Percentiles rank a stretch among this genome's conserved stretches.
These are phyloP conservation scores for Blepharisma japonicum DNA, from an alignment of 73 alveolate species.

Conservation along the genomic window DNA sequence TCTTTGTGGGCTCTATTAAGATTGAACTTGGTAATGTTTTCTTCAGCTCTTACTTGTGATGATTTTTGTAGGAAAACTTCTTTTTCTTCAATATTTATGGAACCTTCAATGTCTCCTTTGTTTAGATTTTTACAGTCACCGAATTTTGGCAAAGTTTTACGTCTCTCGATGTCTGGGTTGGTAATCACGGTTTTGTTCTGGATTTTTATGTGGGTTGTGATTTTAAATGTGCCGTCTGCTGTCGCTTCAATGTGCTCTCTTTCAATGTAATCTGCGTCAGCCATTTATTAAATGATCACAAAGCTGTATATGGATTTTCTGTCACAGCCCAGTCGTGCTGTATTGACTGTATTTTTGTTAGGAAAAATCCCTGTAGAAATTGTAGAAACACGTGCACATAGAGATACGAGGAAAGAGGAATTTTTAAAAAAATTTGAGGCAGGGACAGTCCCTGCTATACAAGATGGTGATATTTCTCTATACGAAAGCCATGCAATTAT, in stretches of 20 bases:
- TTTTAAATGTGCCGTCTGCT: neutral
- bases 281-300: conserved; percentile 3
- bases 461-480: neutral
- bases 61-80: conserved; percentile 6
- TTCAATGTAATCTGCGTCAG: neutral
- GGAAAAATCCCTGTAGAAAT: no score
- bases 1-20: neutral
- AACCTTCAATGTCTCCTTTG: neutral
- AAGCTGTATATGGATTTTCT: neutral
- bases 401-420: neutral
- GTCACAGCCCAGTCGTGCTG: conserved; percentile 23
- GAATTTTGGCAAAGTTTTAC: conserved; percentile 5
- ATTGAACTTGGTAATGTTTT: neutral
- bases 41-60: conserved; percentile 3
- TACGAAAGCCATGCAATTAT: conserved; percentile 21
- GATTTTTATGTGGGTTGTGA: neutral
- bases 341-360: no score
- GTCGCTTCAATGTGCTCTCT: neutral
- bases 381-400: no score
- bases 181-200: conserved; percentile 1
- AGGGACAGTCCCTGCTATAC: conserved; percentile 27
- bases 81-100: conserved; percentile 5
- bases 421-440: neutral
- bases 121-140: neutral
- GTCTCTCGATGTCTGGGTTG: conserved; percentile 20